Evolutionary conservation across 208 protist genomes (phyloP).

Genomic region (Leptomonas pyrrhocoris): DNA sequence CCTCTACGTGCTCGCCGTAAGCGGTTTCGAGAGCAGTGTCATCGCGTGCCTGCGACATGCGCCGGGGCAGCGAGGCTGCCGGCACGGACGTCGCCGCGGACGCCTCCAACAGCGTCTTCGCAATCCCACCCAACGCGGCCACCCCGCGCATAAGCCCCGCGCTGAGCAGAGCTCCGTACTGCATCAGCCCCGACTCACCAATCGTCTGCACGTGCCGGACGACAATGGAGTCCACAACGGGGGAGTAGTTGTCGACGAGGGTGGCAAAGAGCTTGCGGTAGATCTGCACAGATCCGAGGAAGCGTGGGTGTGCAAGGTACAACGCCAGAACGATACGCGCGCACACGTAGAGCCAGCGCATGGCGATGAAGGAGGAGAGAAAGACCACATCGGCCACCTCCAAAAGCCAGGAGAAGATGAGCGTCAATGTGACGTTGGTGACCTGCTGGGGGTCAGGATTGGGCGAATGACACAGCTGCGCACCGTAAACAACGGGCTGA

Average conservation of each 20-base stretch:
- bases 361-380: conserved; percentile 64
- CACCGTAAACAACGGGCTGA: conserved; percentile 60
- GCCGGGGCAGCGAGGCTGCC: conserved; percentile 30
- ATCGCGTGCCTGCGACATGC: conserved; percentile 47
- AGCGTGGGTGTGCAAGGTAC: conserved; percentile 67
- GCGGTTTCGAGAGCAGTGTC: not conserved
- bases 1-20: not conserved
- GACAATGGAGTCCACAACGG: conserved; percentile 53
- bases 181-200: conserved; percentile 48
- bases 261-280: conserved; percentile 58
- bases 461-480: conserved; percentile 50
- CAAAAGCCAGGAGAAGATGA: conserved; percentile 74
- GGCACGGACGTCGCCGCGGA: conserved; percentile 36
- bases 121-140: conserved; percentile 38
- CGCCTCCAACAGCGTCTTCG: conserved; percentile 41
- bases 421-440: conserved; percentile 68
- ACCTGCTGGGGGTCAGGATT: conserved; percentile 54
- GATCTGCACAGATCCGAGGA: conserved; percentile 53
- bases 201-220: conserved; percentile 60
- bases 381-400: conserved; percentile 60
- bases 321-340: conserved; percentile 61
- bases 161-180: conserved; percentile 40
- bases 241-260: conserved; percentile 54
- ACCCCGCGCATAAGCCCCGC: conserved; percentile 34
- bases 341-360: conserved; percentile 53